These are phyloP conservation scores for Ambrosia artemisiifolia DNA, from an alignment of 129 eudicot species.

Conservation along the genomic window DNA sequence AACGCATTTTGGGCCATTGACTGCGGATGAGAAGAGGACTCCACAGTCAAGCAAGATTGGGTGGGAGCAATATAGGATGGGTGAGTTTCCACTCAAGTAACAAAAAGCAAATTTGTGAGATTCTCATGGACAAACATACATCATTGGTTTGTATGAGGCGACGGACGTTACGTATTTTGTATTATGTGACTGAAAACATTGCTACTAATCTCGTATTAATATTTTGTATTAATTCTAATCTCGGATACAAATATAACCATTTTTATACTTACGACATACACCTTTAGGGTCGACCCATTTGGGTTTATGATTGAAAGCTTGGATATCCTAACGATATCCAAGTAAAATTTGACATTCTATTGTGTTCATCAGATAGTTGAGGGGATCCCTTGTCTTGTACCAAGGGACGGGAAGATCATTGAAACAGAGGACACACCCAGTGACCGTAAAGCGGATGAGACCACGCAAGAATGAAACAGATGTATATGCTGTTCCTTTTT, in stretches of 20 bases:
- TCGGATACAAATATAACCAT: background rate
- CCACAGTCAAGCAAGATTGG: too few relatives aligned
- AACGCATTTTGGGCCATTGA: too few relatives aligned
- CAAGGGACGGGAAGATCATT: slow-evolving; percentile 69
- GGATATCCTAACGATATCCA: background rate
- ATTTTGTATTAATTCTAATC: background rate
- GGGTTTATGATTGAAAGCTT: background rate
- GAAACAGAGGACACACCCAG: slow-evolving; percentile 26
- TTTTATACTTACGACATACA: background rate
- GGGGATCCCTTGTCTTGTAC: slow-evolving; percentile 81
- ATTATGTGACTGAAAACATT: background rate
- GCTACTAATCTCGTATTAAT: background rate
- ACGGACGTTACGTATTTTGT: background rate
- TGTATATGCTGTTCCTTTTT: background rate
- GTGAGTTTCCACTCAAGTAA: too few relatives aligned
- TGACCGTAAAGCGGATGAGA: background rate
- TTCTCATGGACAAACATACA: too few relatives aligned
- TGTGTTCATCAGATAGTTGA: slow-evolving; percentile 50
- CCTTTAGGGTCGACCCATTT: background rate
- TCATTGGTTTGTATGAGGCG: too few relatives aligned
- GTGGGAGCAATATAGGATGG: too few relatives aligned
- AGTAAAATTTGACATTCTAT: background rate
- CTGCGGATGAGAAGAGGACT: too few relatives aligned
- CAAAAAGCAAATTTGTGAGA: too few relatives aligned
- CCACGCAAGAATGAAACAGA: background rate